Percentiles rank a stretch among this genome's conserved stretches.
Evolutionary conservation across 2,329 filamentous ascomycete species (phyloP).

Genomic region (Pseudopyrenochaeta lycopersici): DNA sequence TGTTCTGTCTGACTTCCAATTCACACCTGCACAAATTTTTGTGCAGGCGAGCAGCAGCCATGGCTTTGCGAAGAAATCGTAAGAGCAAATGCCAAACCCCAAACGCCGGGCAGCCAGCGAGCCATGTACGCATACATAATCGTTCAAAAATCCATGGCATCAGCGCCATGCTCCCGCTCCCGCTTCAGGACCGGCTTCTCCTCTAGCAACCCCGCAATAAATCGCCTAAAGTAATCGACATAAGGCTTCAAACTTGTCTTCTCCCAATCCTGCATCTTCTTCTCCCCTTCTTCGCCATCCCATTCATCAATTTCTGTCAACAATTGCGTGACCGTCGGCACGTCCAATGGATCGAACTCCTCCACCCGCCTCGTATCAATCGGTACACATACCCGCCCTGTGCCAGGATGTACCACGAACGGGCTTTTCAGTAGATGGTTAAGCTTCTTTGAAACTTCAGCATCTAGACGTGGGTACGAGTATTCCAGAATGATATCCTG

Average conservation of each 20-base stretch:
- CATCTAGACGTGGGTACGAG: slow-evolving; percentile 95
- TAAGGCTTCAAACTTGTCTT: slow-evolving; percentile 96
- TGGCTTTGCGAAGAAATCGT: neutral
- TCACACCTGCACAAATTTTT: too few relatives aligned
- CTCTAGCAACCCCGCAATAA: slow-evolving; percentile 80
- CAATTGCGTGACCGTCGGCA: slow-evolving; percentile 88
- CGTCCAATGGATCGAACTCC: slow-evolving; percentile 83
- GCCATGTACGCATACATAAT: neutral
- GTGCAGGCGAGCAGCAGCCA: too few relatives aligned
- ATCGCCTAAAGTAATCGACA: slow-evolving; percentile 85
- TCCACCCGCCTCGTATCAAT: slow-evolving; percentile 81
- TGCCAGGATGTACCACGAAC: slow-evolving; percentile 95
- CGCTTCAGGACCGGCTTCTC: slow-evolving; percentile 63
- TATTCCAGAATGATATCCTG: slow-evolving; percentile 97
- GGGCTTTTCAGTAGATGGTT: slow-evolving; percentile 98
- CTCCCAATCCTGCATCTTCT: slow-evolving; percentile 83
- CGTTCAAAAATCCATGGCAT: slow-evolving; percentile 72
- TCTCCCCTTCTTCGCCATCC: slow-evolving; percentile 60
- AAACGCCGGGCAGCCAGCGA: too few relatives aligned
- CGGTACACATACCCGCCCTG: slow-evolving; percentile 92
- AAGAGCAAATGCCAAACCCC: neutral
- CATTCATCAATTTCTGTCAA: slow-evolving; percentile 88
- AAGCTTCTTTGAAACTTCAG: slow-evolving; percentile 95
- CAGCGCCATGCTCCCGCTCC: slow-evolving; percentile 64
- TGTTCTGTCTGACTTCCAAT: too few relatives aligned